These are phyloP conservation scores for Boletus insuetus DNA, from an alignment of 768 basidiomycete species.

Conservation along the genomic window DNA sequence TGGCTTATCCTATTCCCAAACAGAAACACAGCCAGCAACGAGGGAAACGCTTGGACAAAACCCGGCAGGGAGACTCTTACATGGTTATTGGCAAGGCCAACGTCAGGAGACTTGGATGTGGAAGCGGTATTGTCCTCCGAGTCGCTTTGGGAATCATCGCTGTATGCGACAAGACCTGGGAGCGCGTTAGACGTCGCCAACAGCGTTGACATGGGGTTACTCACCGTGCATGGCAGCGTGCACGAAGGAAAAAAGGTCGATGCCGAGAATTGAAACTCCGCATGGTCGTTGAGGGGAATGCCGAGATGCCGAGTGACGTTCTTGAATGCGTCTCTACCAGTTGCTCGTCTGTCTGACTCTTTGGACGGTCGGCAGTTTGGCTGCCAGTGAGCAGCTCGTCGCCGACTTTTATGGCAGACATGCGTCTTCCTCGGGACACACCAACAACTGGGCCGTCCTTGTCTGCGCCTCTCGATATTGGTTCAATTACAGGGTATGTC, in stretches of 20 bases:
- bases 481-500: constrained; percentile 95
- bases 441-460: constrained; percentile 98
- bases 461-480: constrained; percentile 94
- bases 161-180: constrained; percentile 61
- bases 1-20: constrained; percentile 62
- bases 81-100: constrained; percentile 36
- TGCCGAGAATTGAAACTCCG: constrained; percentile 26
- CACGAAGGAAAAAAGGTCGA: neutral
- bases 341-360: constrained; percentile 35
- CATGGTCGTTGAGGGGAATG: neutral
- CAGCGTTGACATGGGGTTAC: constrained; percentile 5
- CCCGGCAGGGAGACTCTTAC: constrained; percentile 55
- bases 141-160: constrained; percentile 62
- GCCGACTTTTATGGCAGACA: constrained; percentile 47
- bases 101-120: constrained; percentile 20
- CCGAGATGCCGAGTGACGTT: constrained; percentile 27
- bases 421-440: constrained; percentile 51
- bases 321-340: constrained; percentile 27
- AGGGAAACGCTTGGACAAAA: constrained; percentile 54
- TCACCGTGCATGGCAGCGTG: constrained; percentile 30
- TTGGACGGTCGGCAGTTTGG: constrained; percentile 34
- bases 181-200: constrained; percentile 1
- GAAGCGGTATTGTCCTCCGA: constrained; percentile 42
- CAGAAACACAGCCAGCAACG: constrained; percentile 59
- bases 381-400: constrained; percentile 37